Conservation (phyloP, 2,329 filamentous ascomycete genomes). For the Lomentospora prolificans region DNA sequence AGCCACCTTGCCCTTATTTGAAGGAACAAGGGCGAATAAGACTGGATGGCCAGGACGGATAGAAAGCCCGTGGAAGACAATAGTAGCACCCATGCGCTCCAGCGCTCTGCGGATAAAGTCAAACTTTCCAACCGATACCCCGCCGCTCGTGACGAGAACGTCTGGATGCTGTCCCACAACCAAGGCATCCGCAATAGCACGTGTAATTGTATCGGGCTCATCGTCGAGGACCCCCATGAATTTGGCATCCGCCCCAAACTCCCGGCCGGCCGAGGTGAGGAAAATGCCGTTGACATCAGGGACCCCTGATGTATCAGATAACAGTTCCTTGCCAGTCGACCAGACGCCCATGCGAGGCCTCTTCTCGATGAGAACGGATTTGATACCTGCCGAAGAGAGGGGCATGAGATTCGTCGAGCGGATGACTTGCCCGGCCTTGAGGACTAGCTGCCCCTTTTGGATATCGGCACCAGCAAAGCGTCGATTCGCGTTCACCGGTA, state of each 20-base stretch:
- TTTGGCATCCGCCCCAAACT: neutral
- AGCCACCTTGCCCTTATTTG: neutral
- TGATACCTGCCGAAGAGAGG: neutral
- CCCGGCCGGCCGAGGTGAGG: neutral
- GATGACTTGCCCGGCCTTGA: neutral
- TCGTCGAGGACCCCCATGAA: neutral
- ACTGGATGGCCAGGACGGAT: constrained; percentile 1
- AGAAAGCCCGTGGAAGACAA: neutral
- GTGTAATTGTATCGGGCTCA: neutral
- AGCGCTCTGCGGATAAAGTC: neutral
- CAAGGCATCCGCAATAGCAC: neutral
- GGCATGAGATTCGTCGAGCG: neutral
- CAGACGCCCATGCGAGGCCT: neutral
- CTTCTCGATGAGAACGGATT: neutral
- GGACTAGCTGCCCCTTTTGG: neutral
- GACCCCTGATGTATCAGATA: neutral
- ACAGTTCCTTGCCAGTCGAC: neutral
- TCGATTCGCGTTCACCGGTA: neutral
- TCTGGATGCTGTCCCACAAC: neutral
- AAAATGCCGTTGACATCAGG: neutral
- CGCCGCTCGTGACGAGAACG: neutral
- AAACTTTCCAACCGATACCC: neutral
- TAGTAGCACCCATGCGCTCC: neutral
- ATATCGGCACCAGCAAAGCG: neutral
- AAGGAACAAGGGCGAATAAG: neutral